Evolutionary conservation across 1,139 yeast genomes (phyloP).

Genomic region (Suhomyces bolitotheri): DNA sequence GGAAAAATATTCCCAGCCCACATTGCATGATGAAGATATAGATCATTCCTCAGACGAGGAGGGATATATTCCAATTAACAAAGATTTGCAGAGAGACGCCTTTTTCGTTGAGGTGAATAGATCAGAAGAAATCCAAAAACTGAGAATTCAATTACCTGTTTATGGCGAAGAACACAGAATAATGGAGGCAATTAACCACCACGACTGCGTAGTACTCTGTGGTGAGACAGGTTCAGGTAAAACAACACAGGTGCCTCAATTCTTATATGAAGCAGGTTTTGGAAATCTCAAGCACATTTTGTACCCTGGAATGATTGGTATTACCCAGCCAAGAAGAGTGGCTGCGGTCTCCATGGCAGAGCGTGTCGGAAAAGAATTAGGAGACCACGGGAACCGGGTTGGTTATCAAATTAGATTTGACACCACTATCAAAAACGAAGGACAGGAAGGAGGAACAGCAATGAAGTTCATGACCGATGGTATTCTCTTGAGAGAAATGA

Average conservation of each 20-base stretch:
- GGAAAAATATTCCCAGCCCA: slow-evolving; percentile 40
- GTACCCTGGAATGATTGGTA: slow-evolving; percentile 89
- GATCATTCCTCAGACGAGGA: slow-evolving; percentile 62
- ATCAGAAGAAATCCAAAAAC: slow-evolving; percentile 60
- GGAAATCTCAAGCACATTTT: slow-evolving; percentile 60
- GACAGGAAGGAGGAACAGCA: slow-evolving; percentile 56
- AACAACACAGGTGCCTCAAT: slow-evolving; percentile 77
- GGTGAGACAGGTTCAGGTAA: slow-evolving; percentile 92
- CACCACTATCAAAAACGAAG: slow-evolving; percentile 60
- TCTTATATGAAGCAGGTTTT: slow-evolving; percentile 83
- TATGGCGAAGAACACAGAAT: slow-evolving; percentile 87
- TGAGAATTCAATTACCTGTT: slow-evolving; percentile 79
- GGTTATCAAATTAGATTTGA: slow-evolving; percentile 94
- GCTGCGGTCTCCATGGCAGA: slow-evolving; percentile 98
- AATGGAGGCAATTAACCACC: slow-evolving; percentile 94
- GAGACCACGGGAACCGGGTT: slow-evolving; percentile 73
- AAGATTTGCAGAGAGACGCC: slow-evolving; percentile 57
- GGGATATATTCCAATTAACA: slow-evolving; percentile 57
- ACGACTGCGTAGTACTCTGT: slow-evolving; percentile 87
- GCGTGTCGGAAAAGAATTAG: slow-evolving; percentile 82
- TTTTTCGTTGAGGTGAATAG: slow-evolving; percentile 70
- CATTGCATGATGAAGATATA: slow-evolving; percentile 60
- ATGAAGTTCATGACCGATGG: slow-evolving; percentile 99
- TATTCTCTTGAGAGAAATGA: slow-evolving; percentile 88
- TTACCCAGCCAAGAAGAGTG: slow-evolving; percentile 97